Evolutionary conservation across 345 rosid species (phyloP).

Genomic region (Erucastrum elatum): DNA sequence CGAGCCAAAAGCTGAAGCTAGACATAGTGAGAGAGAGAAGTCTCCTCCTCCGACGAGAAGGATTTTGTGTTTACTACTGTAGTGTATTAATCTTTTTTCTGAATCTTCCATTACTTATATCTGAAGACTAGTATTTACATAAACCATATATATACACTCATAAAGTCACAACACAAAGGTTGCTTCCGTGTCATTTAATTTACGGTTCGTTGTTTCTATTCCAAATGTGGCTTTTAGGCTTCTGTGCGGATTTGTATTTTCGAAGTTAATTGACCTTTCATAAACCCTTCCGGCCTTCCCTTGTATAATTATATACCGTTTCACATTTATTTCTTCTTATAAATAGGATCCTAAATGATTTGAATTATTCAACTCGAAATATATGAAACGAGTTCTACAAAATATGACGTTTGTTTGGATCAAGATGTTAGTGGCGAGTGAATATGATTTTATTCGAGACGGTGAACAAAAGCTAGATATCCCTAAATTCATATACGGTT

Average conservation of each 20-base stretch:
- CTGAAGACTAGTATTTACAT: not conserved
- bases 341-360: not conserved
- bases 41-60: constrained; percentile 66
- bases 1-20: constrained; percentile 58
- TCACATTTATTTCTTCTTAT: constrained; percentile 12
- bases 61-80: constrained; percentile 51
- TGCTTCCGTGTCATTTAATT: constrained; percentile 15
- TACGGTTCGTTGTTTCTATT: constrained; percentile 1
- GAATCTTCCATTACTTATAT: not conserved
- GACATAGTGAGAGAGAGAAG: constrained; percentile 54
- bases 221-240: constrained; percentile 18
- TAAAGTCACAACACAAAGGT: not conserved
- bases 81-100: constrained; percentile 46
- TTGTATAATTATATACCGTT: not conserved
- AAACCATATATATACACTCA: not conserved
- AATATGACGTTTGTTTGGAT: no score
- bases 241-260: constrained; percentile 20
- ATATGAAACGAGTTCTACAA: not conserved
- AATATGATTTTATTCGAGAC: no score
- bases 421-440: no score
- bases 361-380: not conserved
- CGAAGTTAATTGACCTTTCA: constrained; percentile 19
- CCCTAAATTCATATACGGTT: no score
- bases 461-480: no score
- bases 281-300: not conserved